These are phyloP conservation scores for Aspergillus saccharolyticus DNA, from an alignment of 495 filamentous ascomycete genomes.

Conservation along the genomic window DNA sequence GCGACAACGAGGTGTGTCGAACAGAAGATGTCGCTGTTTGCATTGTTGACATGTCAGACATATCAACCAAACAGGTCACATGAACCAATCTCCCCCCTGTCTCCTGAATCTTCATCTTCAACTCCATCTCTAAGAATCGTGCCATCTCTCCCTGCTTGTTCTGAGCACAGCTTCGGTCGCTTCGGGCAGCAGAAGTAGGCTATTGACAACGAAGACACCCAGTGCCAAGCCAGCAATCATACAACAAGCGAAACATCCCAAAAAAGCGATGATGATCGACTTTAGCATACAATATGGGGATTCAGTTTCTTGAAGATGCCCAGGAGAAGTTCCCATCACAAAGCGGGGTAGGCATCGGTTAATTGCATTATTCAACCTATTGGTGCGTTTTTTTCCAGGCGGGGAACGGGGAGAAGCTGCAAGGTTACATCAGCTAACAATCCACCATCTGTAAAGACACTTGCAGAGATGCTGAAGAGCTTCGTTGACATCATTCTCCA, in stretches of 20 bases:
- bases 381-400: neutral
- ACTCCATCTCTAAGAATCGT: neutral
- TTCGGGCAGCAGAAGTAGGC: too few relatives aligned
- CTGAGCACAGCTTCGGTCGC: neutral
- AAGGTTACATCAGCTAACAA: neutral
- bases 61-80: neutral
- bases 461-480: neutral
- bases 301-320: too few relatives aligned
- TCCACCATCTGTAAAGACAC: neutral
- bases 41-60: neutral
- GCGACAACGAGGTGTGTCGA: too few relatives aligned
- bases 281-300: neutral
- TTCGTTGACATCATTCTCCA: neutral
- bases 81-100: neutral
- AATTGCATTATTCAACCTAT: neutral
- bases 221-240: too few relatives aligned
- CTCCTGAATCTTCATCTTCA: neutral
- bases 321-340: neutral
- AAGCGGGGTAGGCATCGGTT: neutral
- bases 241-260: too few relatives aligned
- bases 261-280: neutral
- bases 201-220: too few relatives aligned
- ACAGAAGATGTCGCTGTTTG: too few relatives aligned
- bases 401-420: neutral
- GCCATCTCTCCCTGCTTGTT: neutral